A percentile compares a stretch with the other conserved stretches of the same genome.
Conservation (phyloP, 371 early-diverging fungal species). For the Globomyces sp. region DNA sequence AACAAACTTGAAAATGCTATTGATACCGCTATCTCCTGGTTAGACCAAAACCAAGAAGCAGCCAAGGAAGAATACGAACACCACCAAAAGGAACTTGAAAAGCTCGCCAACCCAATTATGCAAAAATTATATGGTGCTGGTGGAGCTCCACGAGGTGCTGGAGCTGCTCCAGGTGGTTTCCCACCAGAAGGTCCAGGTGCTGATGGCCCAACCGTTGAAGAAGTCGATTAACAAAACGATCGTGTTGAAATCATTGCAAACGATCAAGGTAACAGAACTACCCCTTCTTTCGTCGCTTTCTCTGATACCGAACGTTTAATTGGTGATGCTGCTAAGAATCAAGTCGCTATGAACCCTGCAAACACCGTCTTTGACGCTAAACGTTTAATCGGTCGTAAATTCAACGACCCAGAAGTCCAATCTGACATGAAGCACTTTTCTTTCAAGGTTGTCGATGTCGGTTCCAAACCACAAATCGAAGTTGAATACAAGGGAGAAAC, state of each 20-base stretch:
- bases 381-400: slow-evolving; percentile 96
- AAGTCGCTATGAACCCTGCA: slow-evolving; percentile 76
- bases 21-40: slow-evolving; percentile 84
- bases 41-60: slow-evolving; percentile 86
- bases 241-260: slow-evolving; percentile 96
- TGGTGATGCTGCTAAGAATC: slow-evolving; percentile 95
- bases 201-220: slow-evolving; percentile 77
- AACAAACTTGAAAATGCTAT: slow-evolving; percentile 75
- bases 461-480: slow-evolving; percentile 80
- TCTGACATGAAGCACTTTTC: slow-evolving; percentile 94
- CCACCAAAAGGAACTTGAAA: slow-evolving; percentile 93
- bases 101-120: slow-evolving; percentile 95
- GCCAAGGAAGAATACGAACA: slow-evolving; percentile 93
- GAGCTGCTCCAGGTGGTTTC: slow-evolving; percentile 53
- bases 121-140: slow-evolving; percentile 80
- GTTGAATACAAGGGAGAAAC: slow-evolving; percentile 85
- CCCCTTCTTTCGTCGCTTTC: slow-evolving; percentile 95
- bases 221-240: slow-evolving; percentile 87
- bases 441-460: slow-evolving; percentile 82
- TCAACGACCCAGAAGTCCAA: slow-evolving; percentile 84
- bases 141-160: slow-evolving; percentile 47
- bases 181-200: slow-evolving; percentile 35
- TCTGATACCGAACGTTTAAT: slow-evolving; percentile 89
- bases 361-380: slow-evolving; percentile 97
- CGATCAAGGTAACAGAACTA: slow-evolving; percentile 96